phyloP scores from a whole-genome alignment of 2,329 filamentous ascomycete species.

The Exophiala bonariae region DNA sequence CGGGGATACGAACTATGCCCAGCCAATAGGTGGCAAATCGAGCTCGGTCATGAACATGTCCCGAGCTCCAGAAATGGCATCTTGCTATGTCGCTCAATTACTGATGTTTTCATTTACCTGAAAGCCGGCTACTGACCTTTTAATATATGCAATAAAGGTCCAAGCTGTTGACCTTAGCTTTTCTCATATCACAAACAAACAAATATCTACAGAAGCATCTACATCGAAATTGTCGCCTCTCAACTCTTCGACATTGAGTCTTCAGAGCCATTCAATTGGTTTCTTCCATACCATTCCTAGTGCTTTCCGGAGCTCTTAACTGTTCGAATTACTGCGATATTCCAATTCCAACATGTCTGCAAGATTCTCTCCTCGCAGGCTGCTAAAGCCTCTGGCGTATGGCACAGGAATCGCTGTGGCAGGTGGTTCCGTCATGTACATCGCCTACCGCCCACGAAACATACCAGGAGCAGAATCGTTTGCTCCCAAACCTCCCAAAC shows the following conservation, averaged over 20 bases:
- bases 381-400: conserved; percentile 61
- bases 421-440: conserved; percentile 56
- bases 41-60: conserved; percentile 11
- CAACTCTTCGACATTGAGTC: background rate
- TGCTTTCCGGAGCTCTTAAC: background rate
- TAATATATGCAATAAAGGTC: no score
- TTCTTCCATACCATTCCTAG: no score
- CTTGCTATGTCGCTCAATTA: background rate
- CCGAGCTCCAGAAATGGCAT: conserved; percentile 4
- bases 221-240: no score
- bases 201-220: no score
- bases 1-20: no score
- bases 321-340: background rate
- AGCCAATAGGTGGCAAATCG: no score
- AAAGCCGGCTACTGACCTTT: no score
- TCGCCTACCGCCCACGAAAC: conserved; percentile 62
- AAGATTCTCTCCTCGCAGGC: conserved; percentile 39
- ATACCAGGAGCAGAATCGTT: conserved; percentile 51
- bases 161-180: no score
- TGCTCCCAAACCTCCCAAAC: conserved; percentile 55
- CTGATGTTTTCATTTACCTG: background rate
- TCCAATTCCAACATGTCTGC: conserved; percentile 14
- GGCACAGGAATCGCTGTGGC: conserved; percentile 54
- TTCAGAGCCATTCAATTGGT: conserved; percentile 9
- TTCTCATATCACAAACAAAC: no score